Evolutionary conservation across 495 filamentous ascomycete genomes (phyloP).

Genomic region (Lophiostoma macrostomum): DNA sequence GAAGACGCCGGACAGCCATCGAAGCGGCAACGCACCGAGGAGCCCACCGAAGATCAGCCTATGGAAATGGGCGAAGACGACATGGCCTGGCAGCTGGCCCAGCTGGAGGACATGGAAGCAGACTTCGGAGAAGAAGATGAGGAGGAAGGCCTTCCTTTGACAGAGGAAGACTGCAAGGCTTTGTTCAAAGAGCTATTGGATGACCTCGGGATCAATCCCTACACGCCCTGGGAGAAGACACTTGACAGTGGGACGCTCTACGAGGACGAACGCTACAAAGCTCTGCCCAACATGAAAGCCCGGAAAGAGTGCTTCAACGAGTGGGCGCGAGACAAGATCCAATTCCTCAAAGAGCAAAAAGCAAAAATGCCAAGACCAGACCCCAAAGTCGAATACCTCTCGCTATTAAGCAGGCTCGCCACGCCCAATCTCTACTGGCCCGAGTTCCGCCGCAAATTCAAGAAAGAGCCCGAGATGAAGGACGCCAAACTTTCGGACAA

Average conservation of each 20-base stretch:
- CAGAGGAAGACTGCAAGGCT: conserved; percentile 43
- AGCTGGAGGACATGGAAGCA: too few relatives aligned
- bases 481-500: conserved; percentile 74
- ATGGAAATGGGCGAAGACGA: conserved; percentile 91
- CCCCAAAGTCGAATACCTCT: conserved; percentile 78
- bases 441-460: conserved; percentile 89
- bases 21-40: conserved; percentile 67
- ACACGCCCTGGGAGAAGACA: conserved; percentile 85
- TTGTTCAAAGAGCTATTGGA: conserved; percentile 84
- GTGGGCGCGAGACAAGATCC: conserved; percentile 75
- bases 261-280: conserved; percentile 81
- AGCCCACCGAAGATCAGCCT: conserved; percentile 51
- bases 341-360: conserved; percentile 64
- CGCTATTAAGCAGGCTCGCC: conserved; percentile 74
- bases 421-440: conserved; percentile 94
- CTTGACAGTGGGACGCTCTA: conserved; percentile 79
- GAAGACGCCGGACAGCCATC: conserved; percentile 51
- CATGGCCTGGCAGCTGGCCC: too few relatives aligned
- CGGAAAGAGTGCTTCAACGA: conserved; percentile 77
- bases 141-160: conserved; percentile 51
- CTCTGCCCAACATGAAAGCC: conserved; percentile 72
- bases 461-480: conserved; percentile 76
- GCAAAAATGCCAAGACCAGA: conserved; percentile 78
- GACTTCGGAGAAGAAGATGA: conserved; percentile 65
- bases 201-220: conserved; percentile 79